Evolutionary conservation across 2,329 filamentous ascomycete species (phyloP).

Genomic region (Colletotrichum sp.): DNA sequence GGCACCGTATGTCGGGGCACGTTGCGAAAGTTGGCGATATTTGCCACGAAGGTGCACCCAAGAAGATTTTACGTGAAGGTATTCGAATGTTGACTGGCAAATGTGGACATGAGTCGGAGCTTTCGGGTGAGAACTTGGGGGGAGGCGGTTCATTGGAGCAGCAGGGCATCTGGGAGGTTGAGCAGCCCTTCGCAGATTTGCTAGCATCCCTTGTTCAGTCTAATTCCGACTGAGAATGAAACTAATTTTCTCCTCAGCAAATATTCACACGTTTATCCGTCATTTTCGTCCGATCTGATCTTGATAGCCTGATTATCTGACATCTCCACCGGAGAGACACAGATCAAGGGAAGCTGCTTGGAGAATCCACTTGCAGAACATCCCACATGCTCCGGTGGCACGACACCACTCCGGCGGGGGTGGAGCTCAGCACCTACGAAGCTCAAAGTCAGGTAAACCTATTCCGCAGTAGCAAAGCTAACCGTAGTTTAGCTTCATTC

Average conservation of each 20-base stretch:
- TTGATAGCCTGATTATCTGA: neutral
- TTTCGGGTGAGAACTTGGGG: neutral
- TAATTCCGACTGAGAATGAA: neutral
- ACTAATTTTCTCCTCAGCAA: neutral
- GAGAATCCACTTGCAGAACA: neutral
- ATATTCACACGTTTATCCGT: neutral
- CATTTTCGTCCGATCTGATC: neutral
- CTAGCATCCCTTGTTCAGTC: neutral
- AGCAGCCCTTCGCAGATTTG: neutral
- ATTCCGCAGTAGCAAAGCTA: neutral
- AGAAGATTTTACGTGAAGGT: conserved; percentile 25
- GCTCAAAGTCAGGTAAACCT: neutral
- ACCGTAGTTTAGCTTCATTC: neutral
- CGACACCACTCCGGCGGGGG: neutral
- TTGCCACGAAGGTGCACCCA: conserved; percentile 26
- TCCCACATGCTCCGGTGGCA: neutral
- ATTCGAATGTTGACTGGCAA: neutral
- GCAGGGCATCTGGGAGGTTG: neutral
- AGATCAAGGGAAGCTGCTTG: neutral
- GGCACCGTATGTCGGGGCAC: conserved; percentile 51
- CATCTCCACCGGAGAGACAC: neutral
- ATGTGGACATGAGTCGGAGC: neutral
- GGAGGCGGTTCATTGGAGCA: neutral
- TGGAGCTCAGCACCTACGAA: neutral
- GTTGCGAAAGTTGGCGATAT: conserved; percentile 59